phyloP scores from a whole-genome alignment of 345 rosid species.

The Eucalyptus albens region DNA sequence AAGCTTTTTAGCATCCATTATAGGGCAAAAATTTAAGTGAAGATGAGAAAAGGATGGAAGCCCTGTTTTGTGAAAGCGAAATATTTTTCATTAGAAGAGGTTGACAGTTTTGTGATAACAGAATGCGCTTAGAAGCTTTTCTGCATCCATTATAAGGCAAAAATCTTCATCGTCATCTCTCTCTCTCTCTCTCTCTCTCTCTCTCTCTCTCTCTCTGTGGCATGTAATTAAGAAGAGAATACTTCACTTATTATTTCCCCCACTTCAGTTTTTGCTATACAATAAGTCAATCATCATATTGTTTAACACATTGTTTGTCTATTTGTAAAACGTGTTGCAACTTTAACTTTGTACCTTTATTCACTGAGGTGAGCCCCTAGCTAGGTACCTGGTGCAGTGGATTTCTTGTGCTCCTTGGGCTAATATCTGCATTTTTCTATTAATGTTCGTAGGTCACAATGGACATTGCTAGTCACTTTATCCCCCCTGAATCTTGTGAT shows the following conservation, averaged over 20 bases:
- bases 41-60: not conserved
- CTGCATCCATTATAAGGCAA: not conserved
- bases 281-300: not conserved
- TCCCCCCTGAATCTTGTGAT: slow-evolving; percentile 52
- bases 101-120: not conserved
- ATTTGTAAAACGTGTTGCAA: not conserved
- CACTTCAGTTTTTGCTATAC: not conserved
- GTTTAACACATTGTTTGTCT: not conserved
- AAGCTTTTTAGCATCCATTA: not conserved
- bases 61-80: not conserved
- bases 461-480: slow-evolving; percentile 55
- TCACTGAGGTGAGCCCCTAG: not conserved
- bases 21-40: not conserved
- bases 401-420: not conserved
- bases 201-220: not conserved
- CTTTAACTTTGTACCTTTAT: not conserved
- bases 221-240: not conserved
- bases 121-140: not conserved
- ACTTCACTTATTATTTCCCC: not conserved
- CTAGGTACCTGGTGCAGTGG: not conserved
- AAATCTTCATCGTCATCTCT: too few species aligned
- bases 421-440: not conserved
- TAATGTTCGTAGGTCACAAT: slow-evolving; percentile 43
- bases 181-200: not conserved
- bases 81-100: not conserved